Evolutionary conservation across 1,284 basidiomycete species (phyloP).

Genomic region (Puccinia polysora): DNA sequence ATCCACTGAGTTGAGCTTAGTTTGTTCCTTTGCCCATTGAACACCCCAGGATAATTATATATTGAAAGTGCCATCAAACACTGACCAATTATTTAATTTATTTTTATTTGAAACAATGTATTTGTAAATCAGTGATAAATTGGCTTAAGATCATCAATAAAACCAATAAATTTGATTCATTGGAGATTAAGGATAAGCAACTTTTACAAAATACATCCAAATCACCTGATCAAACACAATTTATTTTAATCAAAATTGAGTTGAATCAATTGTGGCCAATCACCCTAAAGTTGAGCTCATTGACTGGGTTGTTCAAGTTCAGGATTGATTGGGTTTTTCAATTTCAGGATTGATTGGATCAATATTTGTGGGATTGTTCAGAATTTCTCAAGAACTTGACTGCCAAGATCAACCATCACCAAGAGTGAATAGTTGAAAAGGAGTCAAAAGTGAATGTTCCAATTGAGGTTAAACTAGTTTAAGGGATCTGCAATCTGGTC

Average conservation of each 20-base stretch:
- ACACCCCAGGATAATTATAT: neutral
- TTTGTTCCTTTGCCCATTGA: no score
- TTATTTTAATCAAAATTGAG: conserved; percentile 2
- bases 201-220: conserved; percentile 20
- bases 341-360: conserved; percentile 1
- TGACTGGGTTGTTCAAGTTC: conserved; percentile 1
- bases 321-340: no score
- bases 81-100: neutral
- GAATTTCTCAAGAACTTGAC: neutral
- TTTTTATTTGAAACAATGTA: conserved; percentile 1
- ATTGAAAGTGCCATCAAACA: neutral
- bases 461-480: conserved; percentile 46
- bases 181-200: conserved; percentile 22
- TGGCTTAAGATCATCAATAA: conserved; percentile 25
- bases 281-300: conserved; percentile 1
- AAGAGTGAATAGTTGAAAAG: conserved; percentile 21
- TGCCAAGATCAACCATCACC: conserved; percentile 34
- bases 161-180: conserved; percentile 11
- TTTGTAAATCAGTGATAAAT: conserved; percentile 19
- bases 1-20: conserved; percentile 1
- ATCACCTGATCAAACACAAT: conserved; percentile 8
- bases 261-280: conserved; percentile 18
- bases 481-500: conserved; percentile 40
- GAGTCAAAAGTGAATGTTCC: conserved; percentile 9
- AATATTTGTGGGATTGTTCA: neutral